Percentiles rank a stretch among this genome's conserved stretches.
Evolutionary conservation across 345 rosid genomes (phyloP).

Genomic region (Balakata baccata): DNA sequence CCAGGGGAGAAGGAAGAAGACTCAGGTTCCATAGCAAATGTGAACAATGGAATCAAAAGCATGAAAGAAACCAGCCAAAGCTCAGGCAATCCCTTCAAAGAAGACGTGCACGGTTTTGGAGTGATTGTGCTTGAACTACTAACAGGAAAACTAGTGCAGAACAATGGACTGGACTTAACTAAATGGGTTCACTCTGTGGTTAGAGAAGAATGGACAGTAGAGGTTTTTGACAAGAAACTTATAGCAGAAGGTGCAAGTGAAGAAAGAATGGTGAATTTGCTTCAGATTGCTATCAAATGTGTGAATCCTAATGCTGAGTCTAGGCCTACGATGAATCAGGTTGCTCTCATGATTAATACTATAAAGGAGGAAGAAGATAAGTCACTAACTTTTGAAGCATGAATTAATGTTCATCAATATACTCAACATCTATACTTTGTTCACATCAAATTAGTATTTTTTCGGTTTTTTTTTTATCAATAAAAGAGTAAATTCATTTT

Average conservation of each 20-base stretch:
- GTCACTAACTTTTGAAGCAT: slow-evolving; percentile 33
- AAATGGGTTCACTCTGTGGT: slow-evolving; percentile 57
- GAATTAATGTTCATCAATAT: neutral
- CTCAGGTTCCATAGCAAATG: neutral
- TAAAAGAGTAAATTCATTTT: neutral
- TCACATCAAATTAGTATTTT: neutral
- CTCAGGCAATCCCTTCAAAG: slow-evolving; percentile 21
- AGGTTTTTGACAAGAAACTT: slow-evolving; percentile 53
- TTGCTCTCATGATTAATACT: slow-evolving; percentile 41
- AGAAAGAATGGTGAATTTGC: slow-evolving; percentile 55
- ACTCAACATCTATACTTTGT: neutral
- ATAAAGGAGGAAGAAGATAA: slow-evolving; percentile 57
- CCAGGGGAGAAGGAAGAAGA: slow-evolving; percentile 12
- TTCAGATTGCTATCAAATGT: slow-evolving; percentile 59
- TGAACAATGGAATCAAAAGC: neutral
- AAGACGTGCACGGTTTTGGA: slow-evolving; percentile 47
- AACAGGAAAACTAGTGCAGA: slow-evolving; percentile 45
- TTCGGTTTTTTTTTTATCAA: neutral
- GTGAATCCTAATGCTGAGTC: slow-evolving; percentile 29
- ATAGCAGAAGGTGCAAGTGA: slow-evolving; percentile 48
- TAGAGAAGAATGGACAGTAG: slow-evolving; percentile 60
- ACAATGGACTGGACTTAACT: slow-evolving; percentile 44
- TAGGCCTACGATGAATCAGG: slow-evolving; percentile 46
- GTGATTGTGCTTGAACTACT: slow-evolving; percentile 56
- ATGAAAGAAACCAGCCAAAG: neutral